These are phyloP conservation scores for Stachybotrys chartarum DNA, from an alignment of 2,329 filamentous ascomycete genomes.

Conservation along the genomic window DNA sequence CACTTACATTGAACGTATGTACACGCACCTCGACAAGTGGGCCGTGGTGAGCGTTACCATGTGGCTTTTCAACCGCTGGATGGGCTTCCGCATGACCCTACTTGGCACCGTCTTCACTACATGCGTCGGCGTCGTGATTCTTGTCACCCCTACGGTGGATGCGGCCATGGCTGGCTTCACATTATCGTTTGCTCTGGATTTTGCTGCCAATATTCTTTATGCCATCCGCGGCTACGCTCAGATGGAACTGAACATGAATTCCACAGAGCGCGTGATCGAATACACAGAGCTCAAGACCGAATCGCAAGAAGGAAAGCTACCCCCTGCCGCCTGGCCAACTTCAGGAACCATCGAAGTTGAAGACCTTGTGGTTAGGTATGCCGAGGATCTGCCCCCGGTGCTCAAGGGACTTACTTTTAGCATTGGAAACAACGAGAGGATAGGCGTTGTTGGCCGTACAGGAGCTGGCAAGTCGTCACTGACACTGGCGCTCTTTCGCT, in stretches of 20 bases:
- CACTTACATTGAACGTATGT: conserved; percentile 64
- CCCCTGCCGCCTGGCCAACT: conserved; percentile 68
- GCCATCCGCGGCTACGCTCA: conserved; percentile 61
- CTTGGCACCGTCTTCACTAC: conserved; percentile 64
- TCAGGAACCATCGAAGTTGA: conserved; percentile 67
- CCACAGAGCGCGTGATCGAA: conserved; percentile 68
- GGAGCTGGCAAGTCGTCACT: conserved; percentile 73
- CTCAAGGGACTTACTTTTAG: conserved; percentile 62
- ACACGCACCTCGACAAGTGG: conserved; percentile 60
- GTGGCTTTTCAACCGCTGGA: conserved; percentile 71
- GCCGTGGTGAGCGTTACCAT: conserved; percentile 58
- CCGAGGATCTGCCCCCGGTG: conserved; percentile 62
- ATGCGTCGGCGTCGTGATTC: conserved; percentile 57
- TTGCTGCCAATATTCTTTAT: conserved; percentile 57
- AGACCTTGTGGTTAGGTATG: conserved; percentile 66
- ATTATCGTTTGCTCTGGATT: conserved; percentile 65
- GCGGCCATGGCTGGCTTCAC: conserved; percentile 70
- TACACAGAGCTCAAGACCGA: conserved; percentile 65
- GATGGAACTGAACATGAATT: conserved; percentile 73
- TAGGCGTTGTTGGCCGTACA: conserved; percentile 73
- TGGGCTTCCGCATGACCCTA: conserved; percentile 64
- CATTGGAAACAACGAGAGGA: conserved; percentile 58
- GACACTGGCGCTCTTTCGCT: conserved; percentile 70
- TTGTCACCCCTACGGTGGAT: conserved; percentile 54
- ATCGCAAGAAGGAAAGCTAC: conserved; percentile 50